Evolutionary conservation across 768 basidiomycete species (phyloP), one percentile per base, ranked within the genome.

Genomic region (Mycena alexandri): DNA sequence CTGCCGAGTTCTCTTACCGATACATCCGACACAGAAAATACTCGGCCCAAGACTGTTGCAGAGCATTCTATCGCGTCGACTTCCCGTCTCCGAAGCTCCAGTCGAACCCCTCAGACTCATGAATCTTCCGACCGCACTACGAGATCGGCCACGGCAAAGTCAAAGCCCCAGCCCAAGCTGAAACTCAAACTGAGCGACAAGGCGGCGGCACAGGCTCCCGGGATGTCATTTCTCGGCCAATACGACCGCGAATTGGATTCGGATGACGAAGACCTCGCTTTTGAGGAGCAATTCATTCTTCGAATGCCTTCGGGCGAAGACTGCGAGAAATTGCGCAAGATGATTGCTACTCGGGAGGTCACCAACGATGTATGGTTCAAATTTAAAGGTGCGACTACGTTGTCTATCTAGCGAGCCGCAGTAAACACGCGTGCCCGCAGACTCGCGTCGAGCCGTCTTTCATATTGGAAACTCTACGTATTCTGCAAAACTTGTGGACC

Each of bases 201-300:
- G 73, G 88, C 91, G 4, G 92, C 89, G 9, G 88, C 90, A 36
- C 90, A 91, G 74, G 91, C 92, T 34, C 92, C 91, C 56, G 94
- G 93, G 65, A 92, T 89, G 88, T 93, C 91, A 36, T 96, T 96
- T 77, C 80, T 96, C 61, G 97, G 97, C 9, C 86, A 91, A 14
- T 98, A 96, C 77, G 96, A 98, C 81, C 84, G 96, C 47, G 97
- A 98, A 76, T 82, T 98, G 58, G 97, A 99, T 77, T 96, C 94
- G 55, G 95, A 98, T 73, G 94, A 96, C 51, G 96, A 98, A 64
- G 96, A 98, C 63, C 79, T 99, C 64, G 90, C 91, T 17, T 98
- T 99, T 72, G 98, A 99, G 79, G 98, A 99, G 79, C 96, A 98
- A 74, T 99, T 99, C 75, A 90, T 99, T 61, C 81, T 99, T 36